A percentile compares a stretch with the other conserved stretches of the same genome.
Conservation (phyloP, 768 basidiomycete genomes). For the Lactifluus volemus region DNA sequence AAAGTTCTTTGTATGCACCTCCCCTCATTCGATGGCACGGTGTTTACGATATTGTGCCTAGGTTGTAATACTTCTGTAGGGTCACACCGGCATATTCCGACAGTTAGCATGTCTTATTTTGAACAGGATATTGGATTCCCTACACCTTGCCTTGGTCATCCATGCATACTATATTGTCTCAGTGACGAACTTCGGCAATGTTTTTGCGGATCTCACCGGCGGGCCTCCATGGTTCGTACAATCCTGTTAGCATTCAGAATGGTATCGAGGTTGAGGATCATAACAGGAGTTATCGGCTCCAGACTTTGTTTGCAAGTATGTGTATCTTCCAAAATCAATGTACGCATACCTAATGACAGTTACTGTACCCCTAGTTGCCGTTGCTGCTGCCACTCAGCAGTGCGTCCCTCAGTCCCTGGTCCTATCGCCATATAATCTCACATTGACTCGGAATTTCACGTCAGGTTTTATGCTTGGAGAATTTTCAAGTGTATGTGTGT, state of each 20-base stretch:
- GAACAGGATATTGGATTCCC: background rate
- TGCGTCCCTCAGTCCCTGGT: background rate
- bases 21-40: background rate
- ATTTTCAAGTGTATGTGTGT: background rate
- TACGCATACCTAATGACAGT: background rate
- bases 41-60: background rate
- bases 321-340: background rate
- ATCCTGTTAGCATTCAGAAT: background rate
- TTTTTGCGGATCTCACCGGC: background rate
- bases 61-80: conserved; percentile 3
- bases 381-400: background rate
- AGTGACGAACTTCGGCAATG: conserved; percentile 1
- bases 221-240: background rate
- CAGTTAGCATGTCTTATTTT: background rate
- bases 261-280: background rate
- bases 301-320: background rate
- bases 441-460: background rate
- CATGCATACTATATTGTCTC: conserved; percentile 2
- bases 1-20: background rate
- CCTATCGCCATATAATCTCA: background rate
- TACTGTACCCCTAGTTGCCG: background rate
- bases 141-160: background rate
- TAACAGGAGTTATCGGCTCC: background rate
- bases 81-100: too few relatives aligned
- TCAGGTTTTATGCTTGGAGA: conserved; percentile 7